Base-by-base conservation (phyloP, 192 early-diverging fungal species). In the Coemansia erecta region DNA sequence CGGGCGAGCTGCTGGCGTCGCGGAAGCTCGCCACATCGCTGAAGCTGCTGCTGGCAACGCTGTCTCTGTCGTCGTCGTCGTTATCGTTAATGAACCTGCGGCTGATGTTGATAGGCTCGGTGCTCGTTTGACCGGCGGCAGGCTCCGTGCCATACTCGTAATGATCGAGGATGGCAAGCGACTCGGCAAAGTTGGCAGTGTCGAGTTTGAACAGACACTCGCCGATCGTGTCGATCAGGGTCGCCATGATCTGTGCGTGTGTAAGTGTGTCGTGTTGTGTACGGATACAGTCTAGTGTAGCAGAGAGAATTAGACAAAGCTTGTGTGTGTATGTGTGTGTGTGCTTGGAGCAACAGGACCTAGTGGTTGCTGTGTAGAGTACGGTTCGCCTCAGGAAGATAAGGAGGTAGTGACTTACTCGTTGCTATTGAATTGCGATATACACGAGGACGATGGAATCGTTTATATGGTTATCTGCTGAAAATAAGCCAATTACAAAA, bases 1-100 rank as follows among this genome's bases (percentile, higher is more conserved):
- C 31, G 0, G 65, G 69, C 12, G 75, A 78, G 75, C 75, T 78
- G 59, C 65, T 65, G 0, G 75, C 75, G 17, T 78, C 75, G 35
- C 69, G 49, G 37, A 72, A 78, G 42, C 68, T 70, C n/a, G 56
- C 74, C 14, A 58, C 62, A 11, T 62, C 67, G 56, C 73, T 68
- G 28, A 59, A 60, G 61, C 56, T 70, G 61, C 71, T 73, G 58
- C 65, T 72, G 1, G 61, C 44, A 19, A 62, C 58, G 53, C 75
- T 72, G 21, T 40, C 43, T 8, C 4, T 53, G 9, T 23, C 42
- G 17, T 56, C 58, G 19, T 23, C 33, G 50, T 59, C 53, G 19
- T 51, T 24, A 2, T 44, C 50, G 19, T 26, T 2, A 2, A 11
- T 2, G 43, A 56, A 18, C 3, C 40, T 6, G 12, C 6, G 37